Conservation (phyloP, 2,329 filamentous ascomycete species). For the Grosmannia huntii region DNA sequence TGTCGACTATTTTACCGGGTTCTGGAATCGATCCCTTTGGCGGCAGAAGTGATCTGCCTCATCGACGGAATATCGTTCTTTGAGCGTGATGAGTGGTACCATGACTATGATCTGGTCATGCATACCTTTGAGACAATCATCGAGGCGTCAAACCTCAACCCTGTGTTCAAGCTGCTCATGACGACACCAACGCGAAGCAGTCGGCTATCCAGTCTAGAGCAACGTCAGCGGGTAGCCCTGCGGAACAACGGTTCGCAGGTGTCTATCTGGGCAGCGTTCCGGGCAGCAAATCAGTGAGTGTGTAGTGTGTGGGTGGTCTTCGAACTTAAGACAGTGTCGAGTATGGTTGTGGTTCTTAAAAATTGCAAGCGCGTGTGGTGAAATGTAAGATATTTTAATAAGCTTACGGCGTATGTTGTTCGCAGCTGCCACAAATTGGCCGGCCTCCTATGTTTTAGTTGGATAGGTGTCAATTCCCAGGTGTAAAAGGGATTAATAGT, state of each 20-base stretch:
- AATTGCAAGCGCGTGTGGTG: not conserved
- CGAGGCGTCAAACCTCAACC: not conserved
- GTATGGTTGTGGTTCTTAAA: not conserved
- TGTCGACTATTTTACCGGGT: constrained; percentile 7
- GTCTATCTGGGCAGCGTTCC: not conserved
- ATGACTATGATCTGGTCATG: constrained; percentile 5
- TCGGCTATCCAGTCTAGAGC: not conserved
- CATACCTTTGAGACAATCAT: not conserved
- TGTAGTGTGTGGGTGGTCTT: not conserved
- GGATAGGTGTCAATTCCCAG: no score
- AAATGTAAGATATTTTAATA: no score
- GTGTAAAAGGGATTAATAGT: no score
- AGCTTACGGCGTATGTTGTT: no score
- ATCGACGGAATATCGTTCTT: constrained; percentile 9
- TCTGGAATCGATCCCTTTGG: not conserved
- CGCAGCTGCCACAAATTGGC: no score
- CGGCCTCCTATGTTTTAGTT: no score
- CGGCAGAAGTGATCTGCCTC: constrained; percentile 7
- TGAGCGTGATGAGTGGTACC: constrained; percentile 5
- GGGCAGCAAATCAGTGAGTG: not conserved
- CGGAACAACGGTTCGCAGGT: not conserved
- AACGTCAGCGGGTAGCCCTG: not conserved
- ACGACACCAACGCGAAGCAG: constrained; percentile 12
- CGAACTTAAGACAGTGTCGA: not conserved
- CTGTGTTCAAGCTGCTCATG: constrained; percentile 19